Conservation (phyloP, 257 asterid species). For the Primulina eburnea region DNA sequence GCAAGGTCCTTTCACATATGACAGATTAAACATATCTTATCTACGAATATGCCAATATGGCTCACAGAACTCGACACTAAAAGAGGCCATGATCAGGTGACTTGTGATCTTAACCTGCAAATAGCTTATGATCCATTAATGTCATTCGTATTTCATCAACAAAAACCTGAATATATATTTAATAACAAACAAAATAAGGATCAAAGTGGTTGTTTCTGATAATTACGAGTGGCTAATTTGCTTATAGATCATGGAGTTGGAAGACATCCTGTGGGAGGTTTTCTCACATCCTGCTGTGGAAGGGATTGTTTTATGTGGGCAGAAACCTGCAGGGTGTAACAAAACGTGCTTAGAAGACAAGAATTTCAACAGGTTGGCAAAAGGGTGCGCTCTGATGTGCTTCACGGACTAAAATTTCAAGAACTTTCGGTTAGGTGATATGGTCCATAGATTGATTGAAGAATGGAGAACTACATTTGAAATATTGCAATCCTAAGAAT, state of each 20-base stretch:
- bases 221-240: not conserved
- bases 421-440: constrained; percentile 41
- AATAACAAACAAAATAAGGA: not conserved
- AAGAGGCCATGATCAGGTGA: constrained; percentile 42
- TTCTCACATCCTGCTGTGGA: constrained; percentile 25
- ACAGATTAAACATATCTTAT: constrained; percentile 35
- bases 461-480: constrained; percentile 40
- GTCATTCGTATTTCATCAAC: not conserved
- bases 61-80: constrained; percentile 45
- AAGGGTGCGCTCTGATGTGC: constrained; percentile 34
- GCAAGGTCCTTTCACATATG: constrained; percentile 43
- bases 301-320: constrained; percentile 52
- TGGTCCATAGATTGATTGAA: constrained; percentile 43
- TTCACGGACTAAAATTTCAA: constrained; percentile 40
- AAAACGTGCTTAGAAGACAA: constrained; percentile 31
- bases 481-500: too few species aligned
- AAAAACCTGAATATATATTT: not conserved
- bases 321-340: constrained; percentile 41
- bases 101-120: not conserved
- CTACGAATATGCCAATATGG: constrained; percentile 51
- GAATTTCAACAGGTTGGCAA: not conserved
- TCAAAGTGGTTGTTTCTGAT: not conserved
- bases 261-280: constrained; percentile 48
- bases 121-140: not conserved
- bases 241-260: constrained; percentile 29